Conservation (phyloP, 345 rosid genomes). For the Anacardium occidentale region DNA sequence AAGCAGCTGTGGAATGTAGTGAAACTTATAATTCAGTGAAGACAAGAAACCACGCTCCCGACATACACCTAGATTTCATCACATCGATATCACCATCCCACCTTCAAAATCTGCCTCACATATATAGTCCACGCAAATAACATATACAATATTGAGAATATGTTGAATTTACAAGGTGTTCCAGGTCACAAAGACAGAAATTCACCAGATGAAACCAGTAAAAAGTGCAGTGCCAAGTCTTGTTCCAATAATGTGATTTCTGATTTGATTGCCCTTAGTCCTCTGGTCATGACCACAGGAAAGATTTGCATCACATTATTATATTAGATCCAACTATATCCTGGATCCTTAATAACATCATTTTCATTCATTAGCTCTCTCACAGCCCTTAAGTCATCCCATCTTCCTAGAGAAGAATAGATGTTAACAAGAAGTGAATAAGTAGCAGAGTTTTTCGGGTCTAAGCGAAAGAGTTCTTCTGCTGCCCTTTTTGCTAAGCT, state of each 20-base stretch:
- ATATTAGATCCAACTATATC: constrained; percentile 51
- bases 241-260: not conserved
- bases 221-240: not conserved
- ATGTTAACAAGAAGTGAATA: constrained; percentile 61
- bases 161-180: not conserved
- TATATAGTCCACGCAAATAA: not conserved
- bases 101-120: not conserved
- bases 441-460: constrained; percentile 59
- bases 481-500: constrained; percentile 66
- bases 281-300: not conserved
- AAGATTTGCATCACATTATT: constrained; percentile 23
- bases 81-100: no score
- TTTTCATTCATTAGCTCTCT: constrained; percentile 53
- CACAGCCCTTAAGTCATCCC: constrained; percentile 62
- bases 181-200: not conserved
- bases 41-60: not conserved
- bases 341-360: constrained; percentile 51
- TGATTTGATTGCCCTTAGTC: not conserved
- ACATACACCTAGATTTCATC: not conserved
- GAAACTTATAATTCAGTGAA: not conserved
- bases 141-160: not conserved
- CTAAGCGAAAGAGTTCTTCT: constrained; percentile 50
- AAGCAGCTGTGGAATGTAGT: not conserved
- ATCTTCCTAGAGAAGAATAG: constrained; percentile 66
- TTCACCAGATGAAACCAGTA: not conserved